Conservation (phyloP, 495 filamentous ascomycete species). For the Lophiotrema nucula region DNA sequence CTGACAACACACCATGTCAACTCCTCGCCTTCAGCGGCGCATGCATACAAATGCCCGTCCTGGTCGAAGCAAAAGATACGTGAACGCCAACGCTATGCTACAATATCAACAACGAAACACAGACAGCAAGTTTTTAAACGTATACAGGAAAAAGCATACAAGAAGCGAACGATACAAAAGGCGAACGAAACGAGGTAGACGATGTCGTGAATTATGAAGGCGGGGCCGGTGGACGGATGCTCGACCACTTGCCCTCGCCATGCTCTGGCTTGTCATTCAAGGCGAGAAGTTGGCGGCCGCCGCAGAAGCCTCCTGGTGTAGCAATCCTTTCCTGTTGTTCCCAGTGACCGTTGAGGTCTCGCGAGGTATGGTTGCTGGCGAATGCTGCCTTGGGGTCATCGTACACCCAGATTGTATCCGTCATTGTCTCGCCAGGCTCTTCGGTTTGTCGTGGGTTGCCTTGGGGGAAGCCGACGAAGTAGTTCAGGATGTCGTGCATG, state of each 20-base stretch:
- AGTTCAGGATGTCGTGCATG: conserved; percentile 34
- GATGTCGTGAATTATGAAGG: too few species aligned
- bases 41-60: too few species aligned
- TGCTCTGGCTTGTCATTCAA: conserved; percentile 25
- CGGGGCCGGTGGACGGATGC: conserved; percentile 14
- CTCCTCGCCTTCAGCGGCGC: too few species aligned
- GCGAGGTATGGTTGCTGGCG: not conserved
- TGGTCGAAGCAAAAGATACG: too few species aligned
- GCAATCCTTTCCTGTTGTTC: conserved; percentile 9
- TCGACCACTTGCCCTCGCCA: conserved; percentile 26
- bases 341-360: conserved; percentile 10
- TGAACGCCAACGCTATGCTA: not conserved
- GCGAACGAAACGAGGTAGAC: too few species aligned
- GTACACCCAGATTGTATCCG: conserved; percentile 26
- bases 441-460: conserved; percentile 26
- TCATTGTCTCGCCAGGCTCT: conserved; percentile 23
- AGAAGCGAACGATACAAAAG: not conserved
- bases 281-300: conserved; percentile 23
- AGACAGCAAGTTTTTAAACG: not conserved
- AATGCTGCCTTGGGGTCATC: conserved; percentile 17
- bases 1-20: too few species aligned
- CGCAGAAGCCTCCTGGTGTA: conserved; percentile 29
- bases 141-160: not conserved
- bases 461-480: conserved; percentile 19
- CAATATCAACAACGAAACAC: not conserved